Evolutionary conservation across 371 early-diverging fungal species (phyloP).

Genomic region (Vittaforma corneae): DNA sequence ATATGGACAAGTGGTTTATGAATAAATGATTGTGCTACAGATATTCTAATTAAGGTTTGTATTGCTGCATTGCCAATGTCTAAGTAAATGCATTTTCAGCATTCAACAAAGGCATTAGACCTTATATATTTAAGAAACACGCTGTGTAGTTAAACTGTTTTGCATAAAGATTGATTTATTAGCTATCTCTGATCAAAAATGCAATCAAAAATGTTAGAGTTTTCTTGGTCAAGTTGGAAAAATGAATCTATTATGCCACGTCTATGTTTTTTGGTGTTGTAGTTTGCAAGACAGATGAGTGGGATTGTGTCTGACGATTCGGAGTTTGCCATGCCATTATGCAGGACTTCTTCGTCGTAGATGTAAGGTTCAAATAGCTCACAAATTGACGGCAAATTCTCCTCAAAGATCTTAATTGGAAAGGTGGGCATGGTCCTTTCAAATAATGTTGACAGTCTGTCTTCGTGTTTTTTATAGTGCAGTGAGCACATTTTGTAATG

Average conservation of each 20-base stretch:
- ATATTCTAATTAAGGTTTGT: too few relatives aligned
- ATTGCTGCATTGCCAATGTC: too few relatives aligned
- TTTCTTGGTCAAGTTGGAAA: not conserved
- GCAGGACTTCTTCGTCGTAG: slow-evolving; percentile 9
- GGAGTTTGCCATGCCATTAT: slow-evolving; percentile 5
- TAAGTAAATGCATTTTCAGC: too few relatives aligned
- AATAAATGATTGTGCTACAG: too few relatives aligned
- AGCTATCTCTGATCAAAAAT: not conserved
- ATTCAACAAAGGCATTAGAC: too few relatives aligned
- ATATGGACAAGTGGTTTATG: not conserved
- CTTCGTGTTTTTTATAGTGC: slow-evolving; percentile 43
- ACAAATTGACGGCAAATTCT: slow-evolving; percentile 40
- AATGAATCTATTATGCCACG: too few relatives aligned
- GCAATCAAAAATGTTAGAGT: not conserved
- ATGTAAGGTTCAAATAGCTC: slow-evolving; percentile 37
- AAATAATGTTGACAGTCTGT: slow-evolving; percentile 44
- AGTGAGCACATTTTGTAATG: slow-evolving; percentile 45
- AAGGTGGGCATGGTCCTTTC: slow-evolving; percentile 19
- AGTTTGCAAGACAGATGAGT: slow-evolving; percentile 25
- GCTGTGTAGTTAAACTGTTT: too few relatives aligned
- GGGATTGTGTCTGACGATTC: slow-evolving; percentile 14
- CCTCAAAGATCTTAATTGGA: slow-evolving; percentile 18
- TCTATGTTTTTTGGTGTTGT: too few relatives aligned
- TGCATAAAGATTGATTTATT: too few relatives aligned
- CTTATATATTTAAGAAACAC: too few relatives aligned